Conservation (phyloP, 129 eudicot genomes). For the Artemisia tridentata region DNA sequence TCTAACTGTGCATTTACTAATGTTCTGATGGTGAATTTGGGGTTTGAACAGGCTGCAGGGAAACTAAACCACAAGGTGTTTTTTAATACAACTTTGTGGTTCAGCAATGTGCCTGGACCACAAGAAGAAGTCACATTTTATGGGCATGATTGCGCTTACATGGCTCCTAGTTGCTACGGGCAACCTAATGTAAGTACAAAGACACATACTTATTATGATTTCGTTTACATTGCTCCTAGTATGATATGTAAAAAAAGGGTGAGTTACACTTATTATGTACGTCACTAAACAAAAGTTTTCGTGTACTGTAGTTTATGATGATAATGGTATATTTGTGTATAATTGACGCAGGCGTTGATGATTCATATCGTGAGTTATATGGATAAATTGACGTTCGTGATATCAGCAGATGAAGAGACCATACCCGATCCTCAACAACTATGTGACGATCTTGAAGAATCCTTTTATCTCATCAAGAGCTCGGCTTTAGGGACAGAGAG, state of each 20-base stretch:
- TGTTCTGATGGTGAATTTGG: not conserved
- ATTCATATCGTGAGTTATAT: constrained; percentile 41
- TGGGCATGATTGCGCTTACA: constrained; percentile 41
- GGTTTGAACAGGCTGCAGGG: constrained; percentile 41
- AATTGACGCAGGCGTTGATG: constrained; percentile 41
- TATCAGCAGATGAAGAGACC: constrained; percentile 47
- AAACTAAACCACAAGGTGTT: constrained; percentile 42
- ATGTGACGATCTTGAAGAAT: constrained; percentile 37
- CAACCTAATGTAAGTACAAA: constrained; percentile 44
- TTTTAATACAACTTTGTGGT: constrained; percentile 44
- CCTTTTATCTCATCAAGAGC: constrained; percentile 34
- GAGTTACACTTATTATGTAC: not conserved
- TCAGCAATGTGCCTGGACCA: constrained; percentile 51
- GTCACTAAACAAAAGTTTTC: not conserved
- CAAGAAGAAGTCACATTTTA: constrained; percentile 42
- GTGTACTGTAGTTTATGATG: not conserved
- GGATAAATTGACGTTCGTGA: constrained; percentile 40
- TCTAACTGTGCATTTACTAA: not conserved
- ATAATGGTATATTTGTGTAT: not conserved
- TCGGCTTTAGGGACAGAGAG: constrained; percentile 27
- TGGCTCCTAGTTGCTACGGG: constrained; percentile 51
- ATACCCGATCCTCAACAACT: constrained; percentile 38
- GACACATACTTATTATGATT: no score
- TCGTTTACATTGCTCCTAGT: no score
- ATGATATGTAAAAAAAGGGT: not conserved